Conservation (phyloP, 179 eudicot genomes). For the Spergularia azorica region DNA sequence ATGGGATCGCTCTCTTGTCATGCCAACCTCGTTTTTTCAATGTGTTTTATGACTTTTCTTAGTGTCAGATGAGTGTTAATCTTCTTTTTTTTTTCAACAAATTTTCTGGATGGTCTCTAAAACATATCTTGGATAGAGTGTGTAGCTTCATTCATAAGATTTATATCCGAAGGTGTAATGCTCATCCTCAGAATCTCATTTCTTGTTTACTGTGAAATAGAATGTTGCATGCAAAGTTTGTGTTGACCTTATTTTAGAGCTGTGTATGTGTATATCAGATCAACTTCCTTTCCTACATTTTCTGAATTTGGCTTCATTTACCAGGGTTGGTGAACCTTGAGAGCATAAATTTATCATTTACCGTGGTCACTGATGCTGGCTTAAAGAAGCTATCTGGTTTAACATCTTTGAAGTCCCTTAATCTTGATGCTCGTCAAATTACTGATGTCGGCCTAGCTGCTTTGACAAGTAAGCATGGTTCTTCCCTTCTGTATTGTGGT, state of each 20-base stretch:
- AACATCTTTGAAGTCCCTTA: constrained; percentile 78
- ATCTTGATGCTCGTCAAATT: constrained; percentile 83
- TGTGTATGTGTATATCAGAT: too few species aligned
- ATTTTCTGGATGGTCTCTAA: not conserved
- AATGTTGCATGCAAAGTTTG: too few species aligned
- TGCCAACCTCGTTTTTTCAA: not conserved
- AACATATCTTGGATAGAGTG: not conserved
- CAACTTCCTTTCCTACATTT: not conserved
- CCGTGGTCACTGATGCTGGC: constrained; percentile 75
- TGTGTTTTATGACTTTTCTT: not conserved
- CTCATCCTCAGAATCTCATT: too few species aligned
- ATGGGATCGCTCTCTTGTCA: constrained; percentile 14
- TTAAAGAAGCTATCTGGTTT: constrained; percentile 79
- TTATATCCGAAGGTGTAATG: too few species aligned
- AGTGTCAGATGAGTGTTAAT: not conserved
- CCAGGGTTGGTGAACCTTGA: constrained; percentile 72
- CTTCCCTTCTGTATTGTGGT: not conserved
- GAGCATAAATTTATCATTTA: constrained; percentile 87
- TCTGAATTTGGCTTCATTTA: constrained; percentile 13
- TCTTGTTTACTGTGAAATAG: too few species aligned
- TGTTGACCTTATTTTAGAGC: too few species aligned
- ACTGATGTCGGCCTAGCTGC: constrained; percentile 89
- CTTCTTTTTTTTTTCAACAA: not conserved
- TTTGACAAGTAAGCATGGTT: constrained; percentile 62
- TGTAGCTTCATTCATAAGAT: too few species aligned